Evolutionary conservation across 1,284 basidiomycete species (phyloP), one percentile per base, ranked within the genome.

Genomic region (Papiliotrema laurentii): DNA sequence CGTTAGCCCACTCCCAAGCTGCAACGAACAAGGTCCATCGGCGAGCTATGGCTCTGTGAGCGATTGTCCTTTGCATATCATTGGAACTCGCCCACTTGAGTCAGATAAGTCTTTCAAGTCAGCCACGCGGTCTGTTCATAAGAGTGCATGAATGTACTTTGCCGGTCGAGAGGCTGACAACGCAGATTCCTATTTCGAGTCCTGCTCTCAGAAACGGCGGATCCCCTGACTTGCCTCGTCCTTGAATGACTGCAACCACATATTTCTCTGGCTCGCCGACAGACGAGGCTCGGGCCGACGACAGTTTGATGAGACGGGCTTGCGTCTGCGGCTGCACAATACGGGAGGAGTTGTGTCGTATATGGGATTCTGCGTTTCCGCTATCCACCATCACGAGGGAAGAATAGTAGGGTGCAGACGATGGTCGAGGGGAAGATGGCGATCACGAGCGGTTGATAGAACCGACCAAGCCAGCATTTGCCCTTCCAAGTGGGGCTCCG

Each of bases 121-220:
- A 5, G n/a, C 18, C 16, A 21, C 4, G 18, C 11, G 18, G n/a
- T n/a, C n/a, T n/a, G n/a, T 21, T 11, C n/a, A 43, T 4, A 41
- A n/a, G 3, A 14, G 16, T n/a, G n/a, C n/a, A n/a, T n/a, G n/a
- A 4, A 11, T 26, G 26, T 21, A 43, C 41, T 4, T 43, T 43
- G 41, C 41, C 41, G n/a, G 28, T 43, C n/a, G 28, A 31, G 41
- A 43, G 41, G n/a, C 25, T 43, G 5, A 43, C 41, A 22, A 19
- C 26, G 22, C 41, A 43, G 3, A 43, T 43, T n/a, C 41, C 41
- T 18, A 43, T 25, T 3, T 30, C 27, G 3, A 16, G 11, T 9
- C 5, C 27, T 3, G 19, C 38, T 39, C 7, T 21, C 38, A 39
- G 5, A 7, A 39, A 22, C 21, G 14, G 21, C 19, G 10, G 5